These are phyloP conservation scores for Scleroderma citrinum DNA, from an alignment of 768 basidiomycete species.

Conservation along the genomic window DNA sequence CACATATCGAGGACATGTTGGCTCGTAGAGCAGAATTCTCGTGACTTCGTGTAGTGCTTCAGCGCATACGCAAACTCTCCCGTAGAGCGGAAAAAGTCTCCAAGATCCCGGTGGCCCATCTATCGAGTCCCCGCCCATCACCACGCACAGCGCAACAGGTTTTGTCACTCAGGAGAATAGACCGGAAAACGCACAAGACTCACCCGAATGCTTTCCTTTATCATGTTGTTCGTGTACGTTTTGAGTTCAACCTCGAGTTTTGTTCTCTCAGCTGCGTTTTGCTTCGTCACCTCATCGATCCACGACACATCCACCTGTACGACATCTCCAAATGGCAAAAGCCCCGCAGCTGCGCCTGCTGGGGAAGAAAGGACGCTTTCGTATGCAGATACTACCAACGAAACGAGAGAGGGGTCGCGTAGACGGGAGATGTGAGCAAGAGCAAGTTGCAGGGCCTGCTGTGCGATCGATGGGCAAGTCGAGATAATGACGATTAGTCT, in stretches of 20 bases:
- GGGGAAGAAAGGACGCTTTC: constrained; percentile 35
- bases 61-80: constrained; percentile 71
- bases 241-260: constrained; percentile 92
- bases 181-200: constrained; percentile 15
- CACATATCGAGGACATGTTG: constrained; percentile 95
- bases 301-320: constrained; percentile 59
- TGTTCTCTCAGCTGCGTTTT: constrained; percentile 67
- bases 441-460: constrained; percentile 65
- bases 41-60: constrained; percentile 83
- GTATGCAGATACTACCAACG: constrained; percentile 46
- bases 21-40: constrained; percentile 88
- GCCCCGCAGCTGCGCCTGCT: constrained; percentile 22
- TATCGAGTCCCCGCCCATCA: constrained; percentile 22
- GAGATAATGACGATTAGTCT: constrained; percentile 65
- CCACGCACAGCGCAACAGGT: too few species aligned
- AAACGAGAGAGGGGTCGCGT: constrained; percentile 61
- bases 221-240: constrained; percentile 93
- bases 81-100: constrained; percentile 63
- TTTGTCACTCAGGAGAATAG: too few species aligned
- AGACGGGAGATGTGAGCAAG: constrained; percentile 58
- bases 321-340: constrained; percentile 45
- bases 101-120: constrained; percentile 92
- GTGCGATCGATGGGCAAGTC: constrained; percentile 61
- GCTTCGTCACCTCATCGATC: constrained; percentile 61
- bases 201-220: constrained; percentile 97